Evolutionary conservation across 768 basidiomycete genomes (phyloP).

Genomic region (Boletus subparvulus): DNA sequence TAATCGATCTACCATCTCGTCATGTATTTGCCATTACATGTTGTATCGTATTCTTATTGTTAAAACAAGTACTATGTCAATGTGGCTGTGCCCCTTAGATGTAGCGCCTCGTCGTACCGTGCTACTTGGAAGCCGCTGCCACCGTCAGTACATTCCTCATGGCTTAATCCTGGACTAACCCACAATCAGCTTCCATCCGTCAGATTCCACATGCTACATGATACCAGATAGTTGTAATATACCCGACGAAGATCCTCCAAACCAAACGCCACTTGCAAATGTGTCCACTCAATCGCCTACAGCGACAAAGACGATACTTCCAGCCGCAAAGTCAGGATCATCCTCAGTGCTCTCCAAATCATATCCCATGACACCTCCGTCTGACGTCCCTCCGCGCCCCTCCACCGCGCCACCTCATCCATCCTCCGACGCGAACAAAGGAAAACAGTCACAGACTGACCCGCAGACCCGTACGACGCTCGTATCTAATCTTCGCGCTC

Average conservation of each 20-base stretch:
- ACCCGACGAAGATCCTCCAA: slow-evolving; percentile 10
- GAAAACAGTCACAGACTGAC: slow-evolving; percentile 10
- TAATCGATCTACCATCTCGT: slow-evolving; percentile 5
- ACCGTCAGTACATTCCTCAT: slow-evolving; percentile 4
- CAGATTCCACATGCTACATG: slow-evolving; percentile 30
- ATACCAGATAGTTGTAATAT: slow-evolving; percentile 20
- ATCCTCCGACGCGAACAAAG: slow-evolving; percentile 12
- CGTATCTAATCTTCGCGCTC: slow-evolving; percentile 30
- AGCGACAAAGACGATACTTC: slow-evolving; percentile 5
- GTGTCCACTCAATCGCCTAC: slow-evolving; percentile 15
- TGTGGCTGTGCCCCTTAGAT: slow-evolving; percentile 7
- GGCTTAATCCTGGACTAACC: background rate
- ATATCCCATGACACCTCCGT: slow-evolving; percentile 10
- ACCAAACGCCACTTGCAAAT: slow-evolving; percentile 17
- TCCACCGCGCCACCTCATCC: slow-evolving; percentile 30
- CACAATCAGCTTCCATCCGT: background rate
- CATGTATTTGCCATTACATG: slow-evolving; percentile 15
- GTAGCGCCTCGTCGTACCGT: background rate
- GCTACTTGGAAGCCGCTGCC: background rate
- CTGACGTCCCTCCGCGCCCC: slow-evolving; percentile 23
- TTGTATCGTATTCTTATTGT: slow-evolving; percentile 8
- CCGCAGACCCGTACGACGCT: slow-evolving; percentile 19
- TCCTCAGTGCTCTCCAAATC: background rate
- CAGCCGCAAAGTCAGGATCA: slow-evolving; percentile 7
- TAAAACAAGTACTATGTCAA: background rate